Evolutionary conservation across 257 asterid genomes (phyloP).

Genomic region (Galeopsis tetrahit): DNA sequence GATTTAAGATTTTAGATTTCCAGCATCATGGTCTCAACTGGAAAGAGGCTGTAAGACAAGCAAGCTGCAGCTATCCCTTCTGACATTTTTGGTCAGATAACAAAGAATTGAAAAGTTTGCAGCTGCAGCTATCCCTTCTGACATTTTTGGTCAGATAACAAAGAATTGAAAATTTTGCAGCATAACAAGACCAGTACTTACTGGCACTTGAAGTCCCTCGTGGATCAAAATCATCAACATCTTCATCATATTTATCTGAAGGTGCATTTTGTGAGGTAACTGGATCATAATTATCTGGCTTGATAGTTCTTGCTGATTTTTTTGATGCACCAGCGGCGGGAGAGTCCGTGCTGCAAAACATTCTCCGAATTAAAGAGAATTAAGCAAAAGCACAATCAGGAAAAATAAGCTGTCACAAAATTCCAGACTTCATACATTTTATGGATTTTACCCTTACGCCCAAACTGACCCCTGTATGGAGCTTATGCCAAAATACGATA

Average conservation of each 20-base stretch:
- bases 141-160: not conserved
- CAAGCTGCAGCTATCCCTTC: slow-evolving; percentile 25
- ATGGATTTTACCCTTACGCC: slow-evolving; percentile 7
- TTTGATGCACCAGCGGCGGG: slow-evolving; percentile 48
- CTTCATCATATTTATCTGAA: slow-evolving; percentile 65
- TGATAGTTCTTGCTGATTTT: slow-evolving; percentile 42
- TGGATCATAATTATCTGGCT: slow-evolving; percentile 56
- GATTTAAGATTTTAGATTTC: slow-evolving; percentile 1
- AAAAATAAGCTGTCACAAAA: slow-evolving; percentile 13
- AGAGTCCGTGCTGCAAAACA: slow-evolving; percentile 54
- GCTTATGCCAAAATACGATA: slow-evolving; percentile 25
- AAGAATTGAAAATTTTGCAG: slow-evolving; percentile 25
- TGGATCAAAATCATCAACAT: slow-evolving; percentile 96
- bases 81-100: not conserved
- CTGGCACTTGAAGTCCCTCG: slow-evolving; percentile 79
- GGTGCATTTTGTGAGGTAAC: slow-evolving; percentile 52
- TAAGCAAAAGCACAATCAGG: slow-evolving; percentile 26
- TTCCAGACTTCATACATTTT: slow-evolving; percentile 3
- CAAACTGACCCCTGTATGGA: not conserved
- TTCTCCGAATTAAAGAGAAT: slow-evolving; percentile 34
- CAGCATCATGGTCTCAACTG: slow-evolving; percentile 6
- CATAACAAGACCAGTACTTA: slow-evolving; percentile 50
- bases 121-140: slow-evolving; percentile 25
- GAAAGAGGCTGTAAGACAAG: slow-evolving; percentile 4
- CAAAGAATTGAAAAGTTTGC: slow-evolving; percentile 16